Base-by-base conservation (phyloP, 805 yeast genomes). In the Candida chilensis region DNA sequence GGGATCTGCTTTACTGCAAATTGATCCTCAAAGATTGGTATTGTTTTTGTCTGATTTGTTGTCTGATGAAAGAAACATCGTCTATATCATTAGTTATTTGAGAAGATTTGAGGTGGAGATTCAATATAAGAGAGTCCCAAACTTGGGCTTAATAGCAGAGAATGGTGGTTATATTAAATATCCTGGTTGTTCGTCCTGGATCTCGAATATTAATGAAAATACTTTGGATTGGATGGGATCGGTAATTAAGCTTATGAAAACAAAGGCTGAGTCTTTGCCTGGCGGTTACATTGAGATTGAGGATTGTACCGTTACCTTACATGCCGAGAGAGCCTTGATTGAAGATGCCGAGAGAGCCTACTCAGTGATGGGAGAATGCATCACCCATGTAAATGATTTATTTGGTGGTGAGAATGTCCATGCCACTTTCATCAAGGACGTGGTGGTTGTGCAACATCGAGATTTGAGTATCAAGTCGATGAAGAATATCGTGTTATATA, bases 121-220 rank as follows among this genome's bases (percentile, higher is more conserved):
- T 32, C 56, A 74, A 31, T 87, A 78, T 55, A 64, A 79, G 13
- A 68, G 85, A 40, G 67, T 75, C 4, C 73, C 80, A 1, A 72
- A 73, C 24, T 45, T 88, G 18, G 96, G 96, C 0, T 60, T 90
- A 31, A 76, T 90, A 38, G 94, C 96, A 1, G 97, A 88, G 52
- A 78, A 80, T 47, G 97, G 97, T 21, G 94, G 86, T 0, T 85
- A 71, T 44, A 65, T 90, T 20, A 77, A 71, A 48, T 44, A 74
- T 13, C 67, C 68, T 11, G 65, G 71, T 14, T 39, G 59, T 17
- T 52, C 60, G 11, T 53, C 60, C 9, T 85, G 94, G 94, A 54
- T 69, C 28, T 65, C 80, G 2, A 60, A 80, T 15, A 72, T 74
- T 18, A 71, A 73, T 34, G 73, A 72, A 36, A 27, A 35, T 0